Base-by-base conservation (phyloP, 208 protist genomes). In the Hexamita inflata region DNA sequence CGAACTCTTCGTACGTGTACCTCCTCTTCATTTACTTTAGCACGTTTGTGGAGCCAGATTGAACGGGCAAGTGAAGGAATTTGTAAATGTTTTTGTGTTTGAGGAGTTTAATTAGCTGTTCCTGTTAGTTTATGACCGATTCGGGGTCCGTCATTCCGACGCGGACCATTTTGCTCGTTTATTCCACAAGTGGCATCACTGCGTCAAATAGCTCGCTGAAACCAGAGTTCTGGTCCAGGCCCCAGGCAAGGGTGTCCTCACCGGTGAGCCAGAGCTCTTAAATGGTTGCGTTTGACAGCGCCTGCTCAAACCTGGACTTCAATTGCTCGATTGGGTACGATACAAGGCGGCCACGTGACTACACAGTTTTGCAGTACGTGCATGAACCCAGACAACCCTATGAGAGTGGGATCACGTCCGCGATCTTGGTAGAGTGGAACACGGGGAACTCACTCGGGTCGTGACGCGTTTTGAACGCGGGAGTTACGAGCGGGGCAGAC, bases 161-260 rank as follows among this genome's bases (percentile, higher is more conserved):
- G 35, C 39, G 57, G 0, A 80, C 13, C 11, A 66, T 65, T 35
- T 60, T 73, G 42, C 2, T 29, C 29, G 39, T 58, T 0, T 28
- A 28, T 0, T 42, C 29, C 24, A 76, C 15, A 26, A 60, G 57
- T n/a, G 45, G 2, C 24, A 34, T 38, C 1, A 78, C 26, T 26
- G 1, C 1, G 28, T 64, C 28, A 7, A 78, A 78, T 11, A 78
- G 30, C 49, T 66, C 28, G 38, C 32, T 53, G 29, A 78, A 53
- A 29, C 28, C 35, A 0, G 26, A 1, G 35, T 42, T 30, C 24
- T 34, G 40, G 29, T 80, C 77, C 2, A 67, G 34, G n/a, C 77
- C 77, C 68, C 73, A 80, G 35, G 77, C 77, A 0, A 67, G 64
- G 28, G 42, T 65, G 39, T 80, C 77, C 42, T 80, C 77, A 15